These are phyloP conservation scores for Micromonas pusilla DNA, from an alignment of 139 green algal genomes.

Conservation along the genomic window DNA sequence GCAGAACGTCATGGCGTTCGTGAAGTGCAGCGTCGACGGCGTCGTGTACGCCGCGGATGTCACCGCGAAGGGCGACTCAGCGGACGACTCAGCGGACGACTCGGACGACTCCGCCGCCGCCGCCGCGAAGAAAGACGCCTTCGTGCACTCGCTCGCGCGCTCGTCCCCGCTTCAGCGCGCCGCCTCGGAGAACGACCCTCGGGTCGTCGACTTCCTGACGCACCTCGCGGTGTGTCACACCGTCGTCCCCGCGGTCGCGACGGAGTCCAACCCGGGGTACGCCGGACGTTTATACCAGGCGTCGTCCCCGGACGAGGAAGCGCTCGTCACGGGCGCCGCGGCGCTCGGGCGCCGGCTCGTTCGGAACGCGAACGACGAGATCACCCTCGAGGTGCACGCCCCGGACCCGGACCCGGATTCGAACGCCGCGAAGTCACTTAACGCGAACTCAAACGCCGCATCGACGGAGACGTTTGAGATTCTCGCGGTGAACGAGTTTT, in stretches of 20 bases:
- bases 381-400: conserved; percentile 30
- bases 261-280: not conserved
- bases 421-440: not conserved
- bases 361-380: conserved; percentile 18
- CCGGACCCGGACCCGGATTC: not conserved
- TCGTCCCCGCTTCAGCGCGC: conserved; percentile 14
- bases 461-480: conserved; percentile 59
- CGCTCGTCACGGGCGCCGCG: conserved; percentile 83
- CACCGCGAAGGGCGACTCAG: too few species aligned
- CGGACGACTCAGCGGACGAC: too few species aligned
- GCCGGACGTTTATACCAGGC: conserved; percentile 41
- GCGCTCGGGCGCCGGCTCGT: conserved; percentile 42
- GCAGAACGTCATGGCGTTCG: conserved; percentile 77
- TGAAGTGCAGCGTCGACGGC: conserved; percentile 76
- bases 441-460: conserved; percentile 16
- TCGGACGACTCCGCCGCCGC: not conserved
- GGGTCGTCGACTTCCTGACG: conserved; percentile 50
- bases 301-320: conserved; percentile 88
- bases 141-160: conserved; percentile 46
- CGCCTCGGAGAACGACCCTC: conserved; percentile 23
- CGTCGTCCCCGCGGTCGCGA: conserved; percentile 56
- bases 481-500: conserved; percentile 90
- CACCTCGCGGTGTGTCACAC: conserved; percentile 83
- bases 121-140: not conserved
- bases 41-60: conserved; percentile 74